Evolutionary conservation across 1,284 basidiomycete species (phyloP).

Genomic region (Ceratobasidium sp.): DNA sequence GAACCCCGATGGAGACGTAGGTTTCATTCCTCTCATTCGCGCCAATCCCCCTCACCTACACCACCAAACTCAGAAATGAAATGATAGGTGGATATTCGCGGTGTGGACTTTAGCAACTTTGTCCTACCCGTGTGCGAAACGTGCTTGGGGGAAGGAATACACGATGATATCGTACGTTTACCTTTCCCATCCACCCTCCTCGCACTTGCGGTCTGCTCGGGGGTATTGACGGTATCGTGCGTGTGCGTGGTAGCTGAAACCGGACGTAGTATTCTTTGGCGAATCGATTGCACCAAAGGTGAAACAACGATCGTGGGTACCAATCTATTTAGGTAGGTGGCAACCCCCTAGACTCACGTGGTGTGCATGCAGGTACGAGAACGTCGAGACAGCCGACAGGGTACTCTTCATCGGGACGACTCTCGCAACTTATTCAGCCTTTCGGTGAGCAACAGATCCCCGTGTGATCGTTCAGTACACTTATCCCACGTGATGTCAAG

Average conservation of each 20-base stretch:
- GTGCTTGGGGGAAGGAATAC: slow-evolving; percentile 68
- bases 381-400: slow-evolving; percentile 73
- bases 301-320: slow-evolving; percentile 77
- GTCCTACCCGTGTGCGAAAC: slow-evolving; percentile 80
- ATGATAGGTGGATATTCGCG: slow-evolving; percentile 80
- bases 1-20: slow-evolving; percentile 92
- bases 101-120: slow-evolving; percentile 80
- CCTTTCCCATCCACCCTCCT: slow-evolving; percentile 2
- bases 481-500: slow-evolving; percentile 22
- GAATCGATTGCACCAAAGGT: slow-evolving; percentile 78
- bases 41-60: slow-evolving; percentile 1
- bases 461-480: slow-evolving; percentile 13
- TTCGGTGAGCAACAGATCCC: slow-evolving; percentile 65
- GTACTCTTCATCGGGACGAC: slow-evolving; percentile 89
- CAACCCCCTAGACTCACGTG: not conserved
- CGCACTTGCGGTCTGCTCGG: slow-evolving; percentile 7
- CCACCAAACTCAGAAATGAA: not conserved
- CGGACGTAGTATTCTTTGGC: slow-evolving; percentile 89
- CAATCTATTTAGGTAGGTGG: not conserved
- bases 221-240: too few species aligned
- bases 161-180: slow-evolving; percentile 66
- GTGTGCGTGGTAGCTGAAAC: slow-evolving; percentile 73
- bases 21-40: slow-evolving; percentile 52
- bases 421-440: slow-evolving; percentile 92
- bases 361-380: slow-evolving; percentile 62